These are phyloP conservation scores for Caryopteris hybrid DNA, from an alignment of 305 asterid genomes.

Conservation along the genomic window DNA sequence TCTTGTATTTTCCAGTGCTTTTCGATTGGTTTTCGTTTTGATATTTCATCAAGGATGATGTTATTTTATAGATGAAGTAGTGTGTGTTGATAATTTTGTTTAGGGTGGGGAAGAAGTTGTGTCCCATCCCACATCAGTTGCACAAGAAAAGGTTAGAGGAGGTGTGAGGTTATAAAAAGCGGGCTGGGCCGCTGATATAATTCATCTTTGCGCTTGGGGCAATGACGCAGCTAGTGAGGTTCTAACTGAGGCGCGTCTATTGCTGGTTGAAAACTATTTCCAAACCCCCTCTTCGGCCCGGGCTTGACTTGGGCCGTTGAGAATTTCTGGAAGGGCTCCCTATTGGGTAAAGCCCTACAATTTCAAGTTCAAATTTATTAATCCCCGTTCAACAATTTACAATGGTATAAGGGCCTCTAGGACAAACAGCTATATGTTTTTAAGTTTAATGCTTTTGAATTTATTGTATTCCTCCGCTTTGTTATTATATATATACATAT, in stretches of 20 bases:
- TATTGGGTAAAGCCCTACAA: constrained; percentile 37
- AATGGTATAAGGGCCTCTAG: too few relatives aligned
- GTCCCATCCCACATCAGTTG: neutral
- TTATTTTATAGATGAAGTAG: too few relatives aligned
- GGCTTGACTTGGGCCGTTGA: constrained; percentile 29
- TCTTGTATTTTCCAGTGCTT: neutral
- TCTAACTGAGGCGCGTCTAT: constrained; percentile 66
- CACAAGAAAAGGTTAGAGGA: neutral
- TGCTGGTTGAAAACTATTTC: constrained; percentile 63
- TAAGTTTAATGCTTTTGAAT: too few relatives aligned
- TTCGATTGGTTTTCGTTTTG: too few relatives aligned
- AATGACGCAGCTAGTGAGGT: constrained; percentile 69
- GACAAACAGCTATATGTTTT: too few relatives aligned
- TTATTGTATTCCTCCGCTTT: too few relatives aligned
- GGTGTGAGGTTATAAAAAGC: neutral
- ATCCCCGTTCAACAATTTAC: neutral
- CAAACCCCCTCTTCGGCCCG: constrained; percentile 31
- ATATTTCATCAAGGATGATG: too few relatives aligned
- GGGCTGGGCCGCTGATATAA: neutral
- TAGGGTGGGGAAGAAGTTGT: too few relatives aligned
- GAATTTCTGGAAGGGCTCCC: constrained; percentile 44
- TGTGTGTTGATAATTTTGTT: neutral
- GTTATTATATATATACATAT: too few relatives aligned
- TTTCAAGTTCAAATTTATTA: neutral
- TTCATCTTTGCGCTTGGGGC: constrained; percentile 55